Conservation (phyloP, 768 basidiomycete species). For the Cubamyces lactineus region DNA sequence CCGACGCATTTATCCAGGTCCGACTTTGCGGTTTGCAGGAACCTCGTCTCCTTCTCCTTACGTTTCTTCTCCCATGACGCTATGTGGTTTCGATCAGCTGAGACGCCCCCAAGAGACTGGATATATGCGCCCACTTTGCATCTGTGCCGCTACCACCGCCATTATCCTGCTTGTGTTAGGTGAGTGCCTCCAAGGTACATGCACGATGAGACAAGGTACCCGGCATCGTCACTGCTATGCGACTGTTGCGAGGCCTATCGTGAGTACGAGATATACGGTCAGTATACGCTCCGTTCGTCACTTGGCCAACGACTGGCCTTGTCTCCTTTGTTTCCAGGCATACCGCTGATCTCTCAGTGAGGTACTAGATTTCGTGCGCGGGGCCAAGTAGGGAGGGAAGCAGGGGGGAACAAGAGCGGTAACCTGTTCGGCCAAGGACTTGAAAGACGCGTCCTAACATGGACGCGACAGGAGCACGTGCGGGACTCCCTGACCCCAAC, state of each 20-base stretch:
- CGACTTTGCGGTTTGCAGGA: constrained; percentile 20
- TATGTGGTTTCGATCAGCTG: background rate
- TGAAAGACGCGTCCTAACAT: too few relatives aligned
- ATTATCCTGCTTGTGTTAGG: constrained; percentile 22
- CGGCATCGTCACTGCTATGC: constrained; percentile 29
- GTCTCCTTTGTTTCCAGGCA: background rate
- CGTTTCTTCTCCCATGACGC: constrained; percentile 35
- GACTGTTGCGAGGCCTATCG: constrained; percentile 21
- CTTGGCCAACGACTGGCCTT: too few relatives aligned
- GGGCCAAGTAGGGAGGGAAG: too few relatives aligned
- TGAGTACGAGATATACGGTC: too few relatives aligned
- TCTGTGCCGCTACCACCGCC: constrained; percentile 30
- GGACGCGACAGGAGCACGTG: too few relatives aligned
- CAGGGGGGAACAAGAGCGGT: too few relatives aligned
- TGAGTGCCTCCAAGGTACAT: background rate
- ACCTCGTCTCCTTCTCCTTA: constrained; percentile 32
- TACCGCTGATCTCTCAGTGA: too few relatives aligned
- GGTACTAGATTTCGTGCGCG: too few relatives aligned
- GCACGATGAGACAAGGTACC: constrained; percentile 12
- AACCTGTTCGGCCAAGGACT: too few relatives aligned
- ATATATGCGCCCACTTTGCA: constrained; percentile 32
- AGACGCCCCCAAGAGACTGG: background rate
- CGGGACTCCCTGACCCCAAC: too few relatives aligned
- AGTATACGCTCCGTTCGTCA: too few relatives aligned
- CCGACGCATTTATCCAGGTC: constrained; percentile 31